Evolutionary conservation across 2,329 filamentous ascomycete genomes (phyloP), one percentile per base, ranked within the genome.

Genomic region (Cladosporium sp.): DNA sequence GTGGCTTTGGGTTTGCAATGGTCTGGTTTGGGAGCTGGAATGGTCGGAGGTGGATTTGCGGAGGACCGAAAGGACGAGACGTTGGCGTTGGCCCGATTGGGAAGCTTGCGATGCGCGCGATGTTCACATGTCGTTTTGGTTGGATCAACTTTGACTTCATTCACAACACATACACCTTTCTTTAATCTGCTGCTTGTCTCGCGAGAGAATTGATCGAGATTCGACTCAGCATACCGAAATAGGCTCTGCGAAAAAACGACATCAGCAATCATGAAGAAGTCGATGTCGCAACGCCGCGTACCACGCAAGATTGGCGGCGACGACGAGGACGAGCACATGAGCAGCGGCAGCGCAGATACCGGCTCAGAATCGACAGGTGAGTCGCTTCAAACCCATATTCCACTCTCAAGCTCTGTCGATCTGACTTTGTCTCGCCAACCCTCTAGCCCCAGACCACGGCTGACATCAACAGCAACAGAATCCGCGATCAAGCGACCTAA

Each of bases 281-380:
- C 76, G 7, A 79, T 80, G 56, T 73, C 73, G 37, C 74, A 74
- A 54, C 72, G 78, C 48, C 75, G 81, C 56, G 90, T 93, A 60
- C 84, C 88, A 41, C 85, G 88, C 58, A 86, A 90, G 62, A 87
- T 96, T 59, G 85, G 83, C 41, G 76, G 82, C 37, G 86, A 89
- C 39, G 83, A 88, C 3, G 84, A 84, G 34, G 64, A 52, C 53
- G 66, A 41, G 19, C 37, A 18, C 8, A 40, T 41, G 36, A 56
- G 54, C 38, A 54, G 52, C 40, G 58, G 62, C 45, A 39, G 41
- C 45, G n/a, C 50, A 47, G 34, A 53, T 36, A 32, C 43, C 12
- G 37, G 45, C 29, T 29, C 53, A 43, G 55, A 57, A 41, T 34
- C 37, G 20, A 43, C 60, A 61, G 63, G 61, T 65, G 60, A 52